A percentile compares a stretch with the other conserved stretches of the same genome.
phyloP scores from a whole-genome alignment of 148 eudicot genomes.

The Dianthus caryophyllus region DNA sequence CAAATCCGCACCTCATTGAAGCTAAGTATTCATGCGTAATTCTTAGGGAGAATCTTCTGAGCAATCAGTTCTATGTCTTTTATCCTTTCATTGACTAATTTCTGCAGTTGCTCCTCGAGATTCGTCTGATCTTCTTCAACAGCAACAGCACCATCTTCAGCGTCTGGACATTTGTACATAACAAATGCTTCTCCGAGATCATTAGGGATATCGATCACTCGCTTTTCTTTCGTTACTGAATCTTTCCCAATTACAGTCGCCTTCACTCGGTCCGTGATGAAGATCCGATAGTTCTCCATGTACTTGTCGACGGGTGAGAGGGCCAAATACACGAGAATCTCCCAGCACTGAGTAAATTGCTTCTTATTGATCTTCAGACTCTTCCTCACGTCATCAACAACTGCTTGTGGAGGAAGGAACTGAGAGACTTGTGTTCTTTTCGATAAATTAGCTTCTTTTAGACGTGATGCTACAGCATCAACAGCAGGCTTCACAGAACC shows the following conservation, averaged over 20 bases:
- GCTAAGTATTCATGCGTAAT: conserved; percentile 1
- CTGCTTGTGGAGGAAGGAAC: conserved; percentile 49
- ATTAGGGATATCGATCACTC: conserved; percentile 57
- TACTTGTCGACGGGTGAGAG: conserved; percentile 63
- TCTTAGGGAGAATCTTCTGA: conserved; percentile 40
- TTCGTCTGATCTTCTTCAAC: conserved; percentile 47
- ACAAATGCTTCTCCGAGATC: conserved; percentile 62
- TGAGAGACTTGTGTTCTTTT: conserved; percentile 49
- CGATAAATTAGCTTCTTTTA: conserved; percentile 71
- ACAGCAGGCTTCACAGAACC: conserved; percentile 47
- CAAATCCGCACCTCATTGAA: neutral
- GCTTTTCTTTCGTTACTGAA: conserved; percentile 56
- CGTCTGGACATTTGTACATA: conserved; percentile 56
- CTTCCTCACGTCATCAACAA: conserved; percentile 61
- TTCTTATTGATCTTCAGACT: conserved; percentile 75
- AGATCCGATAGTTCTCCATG: conserved; percentile 57
- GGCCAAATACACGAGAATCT: conserved; percentile 70
- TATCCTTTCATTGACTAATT: conserved; percentile 67
- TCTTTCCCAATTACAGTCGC: conserved; percentile 66
- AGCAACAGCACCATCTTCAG: conserved; percentile 37
- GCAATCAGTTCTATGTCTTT: conserved; percentile 48
- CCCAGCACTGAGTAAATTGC: conserved; percentile 87
- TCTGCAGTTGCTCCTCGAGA: conserved; percentile 58
- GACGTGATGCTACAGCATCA: conserved; percentile 32
- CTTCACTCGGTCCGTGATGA: conserved; percentile 54